These are phyloP conservation scores for Caryopteris hybrid DNA, from an alignment of 305 asterid genomes.

Conservation along the genomic window DNA sequence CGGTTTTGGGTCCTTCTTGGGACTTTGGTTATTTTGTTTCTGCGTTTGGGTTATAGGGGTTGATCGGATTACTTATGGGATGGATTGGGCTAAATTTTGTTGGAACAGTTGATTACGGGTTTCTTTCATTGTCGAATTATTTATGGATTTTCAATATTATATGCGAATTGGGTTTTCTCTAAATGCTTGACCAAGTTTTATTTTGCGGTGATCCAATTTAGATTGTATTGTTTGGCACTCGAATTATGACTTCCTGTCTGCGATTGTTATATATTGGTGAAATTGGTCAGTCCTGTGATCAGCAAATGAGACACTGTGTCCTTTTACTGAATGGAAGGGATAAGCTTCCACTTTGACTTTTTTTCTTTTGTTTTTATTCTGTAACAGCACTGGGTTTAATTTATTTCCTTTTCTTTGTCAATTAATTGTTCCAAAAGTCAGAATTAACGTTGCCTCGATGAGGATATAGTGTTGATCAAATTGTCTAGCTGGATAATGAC, in stretches of 20 bases:
- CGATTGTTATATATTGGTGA: not conserved
- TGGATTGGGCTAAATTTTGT: constrained; percentile 17
- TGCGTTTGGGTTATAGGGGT: constrained; percentile 11
- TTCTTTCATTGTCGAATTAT: constrained; percentile 12
- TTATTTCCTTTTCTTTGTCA: constrained; percentile 1
- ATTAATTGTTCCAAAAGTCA: not conserved
- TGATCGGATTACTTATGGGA: constrained; percentile 26
- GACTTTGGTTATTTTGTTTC: constrained; percentile 1
- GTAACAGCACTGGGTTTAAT: not conserved
- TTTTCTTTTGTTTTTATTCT: not conserved
- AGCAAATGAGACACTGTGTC: not conserved
- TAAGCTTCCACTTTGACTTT: not conserved
- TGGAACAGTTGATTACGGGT: not conserved
- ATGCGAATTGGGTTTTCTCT: constrained; percentile 11
- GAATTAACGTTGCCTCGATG: not conserved
- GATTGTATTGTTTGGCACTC: not conserved
- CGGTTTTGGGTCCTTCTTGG: not conserved
- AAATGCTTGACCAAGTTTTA: constrained; percentile 11
- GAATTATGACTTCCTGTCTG: not conserved
- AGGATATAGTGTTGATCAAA: not conserved
- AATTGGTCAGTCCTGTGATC: constrained; percentile 13
- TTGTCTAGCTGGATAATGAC: not conserved
- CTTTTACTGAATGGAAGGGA: constrained; percentile 15
- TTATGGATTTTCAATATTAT: not conserved
- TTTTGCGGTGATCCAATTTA: constrained; percentile 10